These are phyloP conservation scores for Psilocybe azurescens DNA, from an alignment of 768 basidiomycete species.

Conservation along the genomic window DNA sequence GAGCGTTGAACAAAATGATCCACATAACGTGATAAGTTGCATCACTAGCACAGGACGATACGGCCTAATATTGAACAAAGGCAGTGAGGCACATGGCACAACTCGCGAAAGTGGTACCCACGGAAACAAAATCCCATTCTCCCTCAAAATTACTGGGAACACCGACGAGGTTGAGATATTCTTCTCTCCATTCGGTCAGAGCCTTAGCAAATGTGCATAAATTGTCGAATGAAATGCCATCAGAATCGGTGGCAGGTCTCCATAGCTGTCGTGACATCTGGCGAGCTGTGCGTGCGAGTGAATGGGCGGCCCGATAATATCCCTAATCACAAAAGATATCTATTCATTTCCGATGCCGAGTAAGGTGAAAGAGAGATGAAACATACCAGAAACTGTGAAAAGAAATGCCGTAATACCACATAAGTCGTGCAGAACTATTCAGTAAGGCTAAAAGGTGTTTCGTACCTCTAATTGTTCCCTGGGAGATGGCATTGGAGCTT, in stretches of 20 bases:
- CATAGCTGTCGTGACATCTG: conserved; percentile 83
- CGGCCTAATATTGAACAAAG: conserved; percentile 38
- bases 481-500: conserved; percentile 60
- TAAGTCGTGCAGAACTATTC: not conserved
- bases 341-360: conserved; percentile 14
- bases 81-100: conserved; percentile 7
- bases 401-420: not conserved
- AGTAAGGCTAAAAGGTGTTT: conserved; percentile 8
- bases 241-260: conserved; percentile 75
- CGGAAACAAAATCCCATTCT: conserved; percentile 89
- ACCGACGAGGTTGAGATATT: conserved; percentile 78
- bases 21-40: conserved; percentile 93
- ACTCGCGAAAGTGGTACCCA: conserved; percentile 29
- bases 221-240: conserved; percentile 77
- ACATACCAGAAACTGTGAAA: conserved; percentile 68
- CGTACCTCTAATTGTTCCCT: conserved; percentile 82
- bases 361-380: not conserved
- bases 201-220: conserved; percentile 59
- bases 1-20: conserved; percentile 81
- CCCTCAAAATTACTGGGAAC: conserved; percentile 85
- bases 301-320: conserved; percentile 84
- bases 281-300: conserved; percentile 82
- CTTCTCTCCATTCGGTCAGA: conserved; percentile 75
- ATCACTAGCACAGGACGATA: conserved; percentile 76
- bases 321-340: conserved; percentile 51